phyloP scores from a whole-genome alignment of 352 stramenopile species.

The Chrysophaeum taylorii region DNA sequence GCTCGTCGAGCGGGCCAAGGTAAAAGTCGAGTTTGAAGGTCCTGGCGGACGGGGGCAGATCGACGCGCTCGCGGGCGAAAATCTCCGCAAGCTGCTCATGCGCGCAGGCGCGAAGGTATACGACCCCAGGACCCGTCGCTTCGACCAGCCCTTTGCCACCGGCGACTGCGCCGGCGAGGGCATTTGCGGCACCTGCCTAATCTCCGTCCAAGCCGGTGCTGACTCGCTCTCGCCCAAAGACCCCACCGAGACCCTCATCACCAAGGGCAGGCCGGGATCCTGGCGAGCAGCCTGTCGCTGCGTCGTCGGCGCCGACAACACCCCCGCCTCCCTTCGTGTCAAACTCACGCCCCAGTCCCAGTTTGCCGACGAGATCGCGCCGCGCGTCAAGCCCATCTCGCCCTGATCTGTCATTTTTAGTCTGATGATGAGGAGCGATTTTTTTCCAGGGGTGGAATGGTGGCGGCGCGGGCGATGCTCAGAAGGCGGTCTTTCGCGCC shows the following conservation, averaged over 20 bases:
- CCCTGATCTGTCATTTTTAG: no score
- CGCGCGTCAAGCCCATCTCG: no score
- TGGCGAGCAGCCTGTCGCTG: slow-evolving; percentile 25
- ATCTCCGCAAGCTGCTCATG: slow-evolving; percentile 32
- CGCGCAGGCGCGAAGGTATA: slow-evolving; percentile 31
- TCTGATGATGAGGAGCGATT: no score
- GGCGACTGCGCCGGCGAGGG: slow-evolving; percentile 43
- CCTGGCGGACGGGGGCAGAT: slow-evolving; percentile 8
- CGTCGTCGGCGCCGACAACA: slow-evolving; percentile 25
- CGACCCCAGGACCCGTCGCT: slow-evolving; percentile 33
- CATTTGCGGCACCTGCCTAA: slow-evolving; percentile 34
- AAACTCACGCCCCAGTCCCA: no score
- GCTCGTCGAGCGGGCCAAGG: slow-evolving; percentile 32
- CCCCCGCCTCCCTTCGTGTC: no score
- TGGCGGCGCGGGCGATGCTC: no score
- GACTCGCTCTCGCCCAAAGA: slow-evolving; percentile 14
- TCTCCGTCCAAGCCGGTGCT: slow-evolving; percentile 18
- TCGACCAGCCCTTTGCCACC: slow-evolving; percentile 41
- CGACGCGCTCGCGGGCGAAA: slow-evolving; percentile 34
- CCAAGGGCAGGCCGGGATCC: slow-evolving; percentile 16
- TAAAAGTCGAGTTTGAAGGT: slow-evolving; percentile 34
- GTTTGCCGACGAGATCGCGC: no score
- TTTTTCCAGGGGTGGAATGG: no score
- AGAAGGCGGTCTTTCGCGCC: no score
- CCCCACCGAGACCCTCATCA: slow-evolving; percentile 19